Percentiles rank a stretch among this genome's conserved stretches.
These are phyloP conservation scores for Alternaria alternata DNA, from an alignment of 2,329 filamentous ascomycete genomes.

Conservation along the genomic window DNA sequence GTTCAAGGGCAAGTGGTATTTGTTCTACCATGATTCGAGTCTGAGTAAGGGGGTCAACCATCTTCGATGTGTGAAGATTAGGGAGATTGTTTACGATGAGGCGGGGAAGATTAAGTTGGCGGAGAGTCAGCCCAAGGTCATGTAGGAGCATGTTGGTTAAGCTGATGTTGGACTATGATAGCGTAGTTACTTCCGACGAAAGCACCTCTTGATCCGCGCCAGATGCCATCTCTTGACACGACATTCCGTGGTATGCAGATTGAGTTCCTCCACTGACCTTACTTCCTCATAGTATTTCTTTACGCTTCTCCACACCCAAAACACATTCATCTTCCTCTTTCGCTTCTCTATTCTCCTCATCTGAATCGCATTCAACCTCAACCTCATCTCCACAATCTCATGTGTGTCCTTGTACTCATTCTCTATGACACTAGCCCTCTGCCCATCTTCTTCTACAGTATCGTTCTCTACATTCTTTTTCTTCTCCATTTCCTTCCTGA, in stretches of 20 bases:
- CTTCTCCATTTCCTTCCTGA: background rate
- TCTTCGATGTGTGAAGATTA: conserved; percentile 75
- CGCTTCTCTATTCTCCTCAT: background rate
- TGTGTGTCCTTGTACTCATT: background rate
- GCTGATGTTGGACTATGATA: background rate
- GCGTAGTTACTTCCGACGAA: background rate
- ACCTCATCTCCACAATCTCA: background rate
- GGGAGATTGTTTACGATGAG: conserved; percentile 76
- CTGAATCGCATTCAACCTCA: background rate
- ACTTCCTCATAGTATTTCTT: background rate
- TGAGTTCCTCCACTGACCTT: background rate
- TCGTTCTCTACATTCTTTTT: background rate
- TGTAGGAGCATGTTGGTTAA: background rate
- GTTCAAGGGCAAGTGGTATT: conserved; percentile 74
- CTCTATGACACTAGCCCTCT: background rate
- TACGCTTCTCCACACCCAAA: background rate
- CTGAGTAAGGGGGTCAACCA: conserved; percentile 74
- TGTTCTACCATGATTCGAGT: conserved; percentile 80
- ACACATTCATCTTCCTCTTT: background rate
- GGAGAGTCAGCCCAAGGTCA: conserved; percentile 41
- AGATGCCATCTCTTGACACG: background rate
- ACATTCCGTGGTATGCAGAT: background rate
- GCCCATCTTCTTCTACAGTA: background rate
- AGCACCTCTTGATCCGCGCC: background rate
- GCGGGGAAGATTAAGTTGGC: conserved; percentile 66